These are phyloP conservation scores for Akanthomyces uredinophilus DNA, from an alignment of 2,329 filamentous ascomycete species.

Conservation along the genomic window DNA sequence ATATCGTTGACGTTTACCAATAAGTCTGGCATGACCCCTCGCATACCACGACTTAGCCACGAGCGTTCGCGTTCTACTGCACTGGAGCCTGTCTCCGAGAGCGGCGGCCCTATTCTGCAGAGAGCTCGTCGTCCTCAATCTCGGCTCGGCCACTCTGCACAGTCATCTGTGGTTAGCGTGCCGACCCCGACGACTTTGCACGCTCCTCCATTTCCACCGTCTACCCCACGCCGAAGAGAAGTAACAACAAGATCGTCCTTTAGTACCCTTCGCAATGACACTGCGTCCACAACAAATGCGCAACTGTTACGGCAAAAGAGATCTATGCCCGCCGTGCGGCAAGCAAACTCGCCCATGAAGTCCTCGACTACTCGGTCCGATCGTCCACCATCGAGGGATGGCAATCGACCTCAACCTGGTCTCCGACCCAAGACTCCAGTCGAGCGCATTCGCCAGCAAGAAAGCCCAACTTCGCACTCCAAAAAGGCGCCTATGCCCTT, in stretches of 20 bases:
- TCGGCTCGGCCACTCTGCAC: conserved; percentile 61
- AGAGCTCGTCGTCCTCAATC: conserved; percentile 59
- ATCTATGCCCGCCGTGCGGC: conserved; percentile 56
- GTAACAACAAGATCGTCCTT: conserved; percentile 51
- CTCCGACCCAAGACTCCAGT: conserved; percentile 67
- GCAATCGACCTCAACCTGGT: conserved; percentile 46
- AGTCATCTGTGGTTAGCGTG: conserved; percentile 63
- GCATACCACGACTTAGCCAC: conserved; percentile 73
- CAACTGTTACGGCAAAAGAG: conserved; percentile 62
- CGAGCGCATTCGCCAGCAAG: conserved; percentile 51
- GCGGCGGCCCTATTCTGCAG: conserved; percentile 64
- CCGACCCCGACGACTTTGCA: conserved; percentile 56
- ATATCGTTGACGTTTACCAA: conserved; percentile 90
- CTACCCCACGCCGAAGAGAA: conserved; percentile 58
- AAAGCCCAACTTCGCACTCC: conserved; percentile 46
- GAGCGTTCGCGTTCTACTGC: conserved; percentile 65
- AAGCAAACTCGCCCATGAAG: conserved; percentile 47
- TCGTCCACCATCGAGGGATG: conserved; percentile 55
- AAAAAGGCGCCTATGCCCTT: conserved; percentile 67
- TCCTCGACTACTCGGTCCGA: conserved; percentile 44
- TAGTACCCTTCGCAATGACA: conserved; percentile 50
- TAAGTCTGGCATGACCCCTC: conserved; percentile 60
- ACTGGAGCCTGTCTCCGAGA: conserved; percentile 91
- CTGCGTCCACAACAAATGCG: conserved; percentile 56
- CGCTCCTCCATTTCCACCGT: conserved; percentile 46